A percentile compares a stretch with the other conserved stretches of the same genome.
These are phyloP conservation scores for Globisporangium orthogonon DNA, from an alignment of 352 stramenopile genomes.

Conservation along the genomic window DNA sequence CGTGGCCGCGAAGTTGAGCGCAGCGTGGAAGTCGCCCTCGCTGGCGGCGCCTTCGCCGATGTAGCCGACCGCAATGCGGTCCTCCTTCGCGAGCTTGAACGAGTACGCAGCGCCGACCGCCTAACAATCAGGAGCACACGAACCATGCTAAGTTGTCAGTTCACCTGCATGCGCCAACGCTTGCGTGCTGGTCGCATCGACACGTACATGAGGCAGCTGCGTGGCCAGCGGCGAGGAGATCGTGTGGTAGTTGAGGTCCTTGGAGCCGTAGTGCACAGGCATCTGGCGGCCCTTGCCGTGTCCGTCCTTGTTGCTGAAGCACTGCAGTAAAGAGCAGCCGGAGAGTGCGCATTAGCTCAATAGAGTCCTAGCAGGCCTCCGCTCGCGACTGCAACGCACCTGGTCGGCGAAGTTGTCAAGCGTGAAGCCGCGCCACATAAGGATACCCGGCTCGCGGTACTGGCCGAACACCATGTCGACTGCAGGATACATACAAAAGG, in stretches of 20 bases:
- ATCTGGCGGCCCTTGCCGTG: slow-evolving; percentile 96
- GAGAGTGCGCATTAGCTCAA: neutral
- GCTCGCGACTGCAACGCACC: slow-evolving; percentile 10
- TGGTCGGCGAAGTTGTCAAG: slow-evolving; percentile 97
- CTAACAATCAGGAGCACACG: slow-evolving; percentile 24
- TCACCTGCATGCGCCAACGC: too few relatives aligned
- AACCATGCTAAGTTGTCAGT: neutral
- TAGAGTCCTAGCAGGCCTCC: neutral
- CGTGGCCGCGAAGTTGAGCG: slow-evolving; percentile 95
- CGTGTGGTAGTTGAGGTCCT: slow-evolving; percentile 95
- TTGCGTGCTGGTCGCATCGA: neutral
- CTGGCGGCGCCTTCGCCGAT: slow-evolving; percentile 97
- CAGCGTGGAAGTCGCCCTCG: slow-evolving; percentile 96
- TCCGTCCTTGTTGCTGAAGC: slow-evolving; percentile 95
- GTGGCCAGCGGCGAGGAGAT: slow-evolving; percentile 96
- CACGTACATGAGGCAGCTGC: slow-evolving; percentile 90
- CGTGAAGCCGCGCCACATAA: slow-evolving; percentile 98
- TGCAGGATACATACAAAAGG: neutral
- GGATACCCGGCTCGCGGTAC: slow-evolving; percentile 95
- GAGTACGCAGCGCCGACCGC: slow-evolving; percentile 95
- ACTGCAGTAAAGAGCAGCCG: slow-evolving; percentile 27
- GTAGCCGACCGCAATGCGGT: slow-evolving; percentile 91
- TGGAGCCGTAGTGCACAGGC: slow-evolving; percentile 97
- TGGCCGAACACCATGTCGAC: slow-evolving; percentile 96
- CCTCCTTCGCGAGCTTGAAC: slow-evolving; percentile 92